A percentile compares a stretch with the other conserved stretches of the same genome.
Evolutionary conservation across 768 basidiomycete genomes (phyloP).

Genomic region (Podaxis rugospora): DNA sequence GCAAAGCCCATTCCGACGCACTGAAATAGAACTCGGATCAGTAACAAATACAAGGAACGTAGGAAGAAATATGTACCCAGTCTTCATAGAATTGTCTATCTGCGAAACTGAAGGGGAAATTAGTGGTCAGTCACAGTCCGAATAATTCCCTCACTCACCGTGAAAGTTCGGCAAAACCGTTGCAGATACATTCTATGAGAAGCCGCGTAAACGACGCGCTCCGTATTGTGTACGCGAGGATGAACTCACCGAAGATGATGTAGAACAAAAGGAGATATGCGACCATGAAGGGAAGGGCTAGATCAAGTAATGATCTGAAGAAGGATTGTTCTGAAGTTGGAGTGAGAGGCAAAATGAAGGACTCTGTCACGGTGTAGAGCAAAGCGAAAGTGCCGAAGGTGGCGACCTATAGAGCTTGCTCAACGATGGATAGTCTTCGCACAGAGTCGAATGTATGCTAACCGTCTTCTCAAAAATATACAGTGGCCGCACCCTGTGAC

Average conservation of each 20-base stretch:
- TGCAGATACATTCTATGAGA: constrained; percentile 85
- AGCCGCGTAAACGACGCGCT: not conserved
- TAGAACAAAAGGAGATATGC: constrained; percentile 85
- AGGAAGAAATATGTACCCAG: constrained; percentile 53
- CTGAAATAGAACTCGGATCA: not conserved
- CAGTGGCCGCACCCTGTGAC: constrained; percentile 60
- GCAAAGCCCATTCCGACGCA: not conserved
- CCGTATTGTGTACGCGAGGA: not conserved
- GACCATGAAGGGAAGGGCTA: constrained; percentile 92
- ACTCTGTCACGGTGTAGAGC: constrained; percentile 91
- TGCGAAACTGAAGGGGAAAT: constrained; percentile 63
- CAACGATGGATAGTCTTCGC: not conserved
- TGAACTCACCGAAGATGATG: constrained; percentile 69
- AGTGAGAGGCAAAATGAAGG: constrained; percentile 84
- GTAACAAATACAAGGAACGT: not conserved
- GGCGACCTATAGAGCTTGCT: constrained; percentile 52
- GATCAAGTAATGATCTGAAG: constrained; percentile 71
- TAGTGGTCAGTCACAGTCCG: not conserved
- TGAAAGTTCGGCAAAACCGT: constrained; percentile 90
- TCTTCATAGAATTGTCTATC: constrained; percentile 98
- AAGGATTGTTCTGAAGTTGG: constrained; percentile 69
- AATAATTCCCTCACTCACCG: constrained; percentile 45
- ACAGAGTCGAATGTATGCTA: constrained; percentile 12
- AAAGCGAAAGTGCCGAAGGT: constrained; percentile 96
- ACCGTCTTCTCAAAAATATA: constrained; percentile 78